Percentiles rank a stretch among this genome's conserved stretches.
Conservation (phyloP, 805 yeast species). For the Zygotorulaspora sp. region DNA sequence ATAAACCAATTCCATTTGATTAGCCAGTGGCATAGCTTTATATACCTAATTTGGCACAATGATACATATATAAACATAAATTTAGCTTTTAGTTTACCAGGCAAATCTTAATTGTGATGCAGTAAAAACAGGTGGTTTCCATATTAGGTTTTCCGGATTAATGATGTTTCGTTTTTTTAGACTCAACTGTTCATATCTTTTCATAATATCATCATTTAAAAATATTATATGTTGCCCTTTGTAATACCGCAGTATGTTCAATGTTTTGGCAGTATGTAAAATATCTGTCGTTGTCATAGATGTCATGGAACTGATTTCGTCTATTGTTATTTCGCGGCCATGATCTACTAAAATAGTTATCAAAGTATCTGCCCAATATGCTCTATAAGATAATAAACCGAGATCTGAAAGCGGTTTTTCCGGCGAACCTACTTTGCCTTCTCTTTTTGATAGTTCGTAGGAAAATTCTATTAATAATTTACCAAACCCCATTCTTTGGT, state of each 20-base stretch:
- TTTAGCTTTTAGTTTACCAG: conserved; percentile 48
- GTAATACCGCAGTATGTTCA: conserved; percentile 84
- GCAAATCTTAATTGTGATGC: conserved; percentile 95
- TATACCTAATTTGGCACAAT: too few species aligned
- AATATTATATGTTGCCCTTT: conserved; percentile 93
- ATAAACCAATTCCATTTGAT: conserved; percentile 62
- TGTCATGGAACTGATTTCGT: conserved; percentile 79
- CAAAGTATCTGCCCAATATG: conserved; percentile 92
- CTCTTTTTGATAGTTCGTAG: conserved; percentile 82
- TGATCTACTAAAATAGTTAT: conserved; percentile 67
- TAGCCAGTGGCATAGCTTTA: too few species aligned
- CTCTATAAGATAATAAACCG: conserved; percentile 89
- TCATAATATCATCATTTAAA: conserved; percentile 75
- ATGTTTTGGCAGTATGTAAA: conserved; percentile 84
- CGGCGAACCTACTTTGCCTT: conserved; percentile 90
- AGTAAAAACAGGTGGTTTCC: conserved; percentile 95
- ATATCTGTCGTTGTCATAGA: conserved; percentile 97
- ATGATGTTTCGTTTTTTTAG: conserved; percentile 72
- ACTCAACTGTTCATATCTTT: conserved; percentile 64
- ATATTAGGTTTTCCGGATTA: conserved; percentile 63
- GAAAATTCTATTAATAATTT: conserved; percentile 88
- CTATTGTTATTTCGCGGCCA: conserved; percentile 69
- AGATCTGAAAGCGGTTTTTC: conserved; percentile 95
- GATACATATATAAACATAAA: background rate
- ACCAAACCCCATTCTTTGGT: conserved; percentile 94